Base-by-base conservation (phyloP, 805 yeast species). In the Ogataea zsoltii region DNA sequence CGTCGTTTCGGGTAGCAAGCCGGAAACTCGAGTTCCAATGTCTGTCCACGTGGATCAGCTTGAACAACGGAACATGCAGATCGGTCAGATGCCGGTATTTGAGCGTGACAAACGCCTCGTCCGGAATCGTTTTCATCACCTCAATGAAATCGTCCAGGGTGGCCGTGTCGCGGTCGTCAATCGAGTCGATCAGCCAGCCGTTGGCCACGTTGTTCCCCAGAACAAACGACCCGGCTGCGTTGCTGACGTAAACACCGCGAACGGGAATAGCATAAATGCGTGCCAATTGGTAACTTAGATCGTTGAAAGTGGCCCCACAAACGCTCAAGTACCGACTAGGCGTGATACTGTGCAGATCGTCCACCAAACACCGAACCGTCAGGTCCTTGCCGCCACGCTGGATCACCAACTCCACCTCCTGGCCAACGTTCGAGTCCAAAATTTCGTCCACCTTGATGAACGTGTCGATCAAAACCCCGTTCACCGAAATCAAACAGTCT, bases 261-360 rank as follows among this genome's bases (percentile, higher is more conserved):
- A 86, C 94, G 0, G 96, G 94, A 25, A 90, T 76, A 26, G 91
- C 88, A 59, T 82, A 88, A 39, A 82, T 76, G 58, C 96, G 77
- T 2, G 97, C 97, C 68, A 90, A 74, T 66, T 91, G 97, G 63
- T 91, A 91, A 41, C 95, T 85, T 53, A 91, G 67, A 42, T 87
- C 83, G 60, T 90, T 89, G 67, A 90, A 88, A 0, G 88, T 78
- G 1, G 95, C 96, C 44, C 97, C 97, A 39, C 86, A 84, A 7
- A 87, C 92, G 44, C 83, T 85, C 4, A 91, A 82, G 62, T 80
- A 89, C 52, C 90, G 74, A 58, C 77, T 79, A 25, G 97, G 97
- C 0, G 97, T 85, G 28, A 90, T 87, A 6, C 75, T 70, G 62
- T 90, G 96, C 48, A 91, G 70, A 58, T 91, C 86, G 31, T 85